A percentile compares a stretch with the other conserved stretches of the same genome.
These are phyloP conservation scores for Coemansia sp. DNA, from an alignment of 192 early-diverging fungal genomes.

Conservation along the genomic window DNA sequence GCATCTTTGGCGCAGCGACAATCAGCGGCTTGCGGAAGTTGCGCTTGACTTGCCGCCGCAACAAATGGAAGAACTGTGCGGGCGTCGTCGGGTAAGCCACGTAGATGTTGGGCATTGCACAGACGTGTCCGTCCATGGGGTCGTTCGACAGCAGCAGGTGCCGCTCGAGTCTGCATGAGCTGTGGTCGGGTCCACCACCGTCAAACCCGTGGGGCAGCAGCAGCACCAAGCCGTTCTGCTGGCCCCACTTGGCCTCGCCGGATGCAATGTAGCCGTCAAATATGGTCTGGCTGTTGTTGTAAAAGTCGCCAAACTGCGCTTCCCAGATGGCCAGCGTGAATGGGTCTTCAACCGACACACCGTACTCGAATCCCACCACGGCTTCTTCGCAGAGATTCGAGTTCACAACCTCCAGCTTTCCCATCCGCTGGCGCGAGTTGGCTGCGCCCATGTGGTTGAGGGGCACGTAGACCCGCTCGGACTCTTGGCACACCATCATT, in stretches of 20 bases:
- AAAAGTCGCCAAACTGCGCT: constrained; percentile 98
- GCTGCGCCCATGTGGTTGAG: constrained; percentile 61
- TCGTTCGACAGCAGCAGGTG: constrained; percentile 91
- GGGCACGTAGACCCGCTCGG: constrained; percentile 79
- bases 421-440: constrained; percentile 38
- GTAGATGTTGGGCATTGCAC: constrained; percentile 81
- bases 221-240: constrained; percentile 88
- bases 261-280: constrained; percentile 85
- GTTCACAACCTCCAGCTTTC: constrained; percentile 84
- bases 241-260: constrained; percentile 93
- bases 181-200: constrained; percentile 95
- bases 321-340: constrained; percentile 94
- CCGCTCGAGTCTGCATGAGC: constrained; percentile 82
- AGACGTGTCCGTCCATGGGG: constrained; percentile 49
- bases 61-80: constrained; percentile 93
- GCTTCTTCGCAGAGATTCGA: constrained; percentile 88
- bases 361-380: constrained; percentile 93
- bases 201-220: constrained; percentile 93
- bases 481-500: constrained; percentile 91
- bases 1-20: constrained; percentile 70
- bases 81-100: constrained; percentile 89
- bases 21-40: constrained; percentile 93
- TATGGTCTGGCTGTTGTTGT: constrained; percentile 94
- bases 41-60: constrained; percentile 85
- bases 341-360: constrained; percentile 85